Evolutionary conservation across 2,329 filamentous ascomycete species (phyloP).

Genomic region (Drechmeria coniospora): DNA sequence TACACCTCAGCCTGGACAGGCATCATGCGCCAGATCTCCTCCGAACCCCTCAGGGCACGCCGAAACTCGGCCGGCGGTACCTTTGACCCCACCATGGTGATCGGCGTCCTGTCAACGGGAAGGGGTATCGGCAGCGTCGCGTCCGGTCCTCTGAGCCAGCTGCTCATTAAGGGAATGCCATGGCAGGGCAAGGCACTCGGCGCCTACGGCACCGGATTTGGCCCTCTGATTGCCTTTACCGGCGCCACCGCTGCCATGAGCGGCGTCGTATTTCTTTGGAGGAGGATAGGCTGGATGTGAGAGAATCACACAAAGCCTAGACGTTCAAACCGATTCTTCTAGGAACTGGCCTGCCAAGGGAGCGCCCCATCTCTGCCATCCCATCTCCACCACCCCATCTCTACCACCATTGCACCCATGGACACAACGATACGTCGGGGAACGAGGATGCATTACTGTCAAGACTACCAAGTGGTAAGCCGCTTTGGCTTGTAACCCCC

Average conservation of each 20-base stretch:
- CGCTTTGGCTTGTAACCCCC: too few relatives aligned
- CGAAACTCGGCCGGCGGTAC: slow-evolving; percentile 2
- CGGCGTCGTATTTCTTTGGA: slow-evolving; percentile 15
- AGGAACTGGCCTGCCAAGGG: too few relatives aligned
- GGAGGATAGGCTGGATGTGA: slow-evolving; percentile 16
- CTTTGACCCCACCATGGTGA: slow-evolving; percentile 37
- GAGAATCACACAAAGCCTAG: too few relatives aligned
- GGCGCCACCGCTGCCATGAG: slow-evolving; percentile 15
- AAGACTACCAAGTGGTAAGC: too few relatives aligned
- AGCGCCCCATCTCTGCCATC: too few relatives aligned
- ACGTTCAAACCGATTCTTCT: too few relatives aligned
- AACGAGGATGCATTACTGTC: too few relatives aligned
- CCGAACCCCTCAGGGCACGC: slow-evolving; percentile 1
- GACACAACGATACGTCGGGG: too few relatives aligned
- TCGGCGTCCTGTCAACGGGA: slow-evolving; percentile 40
- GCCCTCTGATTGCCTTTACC: slow-evolving; percentile 18
- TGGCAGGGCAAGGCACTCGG: slow-evolving; percentile 20
- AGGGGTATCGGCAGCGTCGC: slow-evolving; percentile 46
- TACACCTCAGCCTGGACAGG: slow-evolving; percentile 49
- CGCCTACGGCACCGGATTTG: slow-evolving; percentile 18
- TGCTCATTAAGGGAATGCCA: slow-evolving; percentile 28
- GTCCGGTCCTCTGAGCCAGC: slow-evolving; percentile 40
- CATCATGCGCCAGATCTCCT: slow-evolving; percentile 28
- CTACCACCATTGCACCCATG: too few relatives aligned
- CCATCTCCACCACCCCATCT: too few relatives aligned